These are phyloP conservation scores for Magnaporthiopsis poae DNA, from an alignment of 2,329 filamentous ascomycete species.

Conservation along the genomic window DNA sequence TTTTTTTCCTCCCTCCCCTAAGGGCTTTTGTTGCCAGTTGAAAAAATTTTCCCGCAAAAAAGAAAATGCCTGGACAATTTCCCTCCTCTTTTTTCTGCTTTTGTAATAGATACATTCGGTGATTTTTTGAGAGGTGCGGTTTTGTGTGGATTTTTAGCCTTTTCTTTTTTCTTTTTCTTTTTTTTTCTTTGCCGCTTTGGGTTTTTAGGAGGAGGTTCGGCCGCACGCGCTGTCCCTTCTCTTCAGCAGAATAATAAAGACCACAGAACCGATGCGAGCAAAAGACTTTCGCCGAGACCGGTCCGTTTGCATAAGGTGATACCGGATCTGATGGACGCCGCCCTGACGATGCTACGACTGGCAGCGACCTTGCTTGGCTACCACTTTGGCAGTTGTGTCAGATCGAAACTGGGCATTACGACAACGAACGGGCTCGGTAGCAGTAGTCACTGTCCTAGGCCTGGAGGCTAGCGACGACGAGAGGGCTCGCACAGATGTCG, in stretches of 20 bases:
- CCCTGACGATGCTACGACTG: background rate
- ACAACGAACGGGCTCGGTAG: background rate
- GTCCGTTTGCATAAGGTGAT: background rate
- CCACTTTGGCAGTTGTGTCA: background rate
- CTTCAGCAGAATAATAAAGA: background rate
- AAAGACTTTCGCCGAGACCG: background rate
- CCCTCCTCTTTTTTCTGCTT: background rate
- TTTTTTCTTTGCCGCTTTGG: background rate
- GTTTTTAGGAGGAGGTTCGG: background rate
- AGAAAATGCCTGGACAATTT: background rate
- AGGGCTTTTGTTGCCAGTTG: background rate
- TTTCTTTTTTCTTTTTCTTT: conserved; percentile 6
- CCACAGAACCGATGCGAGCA: background rate
- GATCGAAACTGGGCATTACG: background rate
- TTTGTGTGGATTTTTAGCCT: conserved; percentile 7
- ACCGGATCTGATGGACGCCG: background rate
- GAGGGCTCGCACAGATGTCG: background rate
- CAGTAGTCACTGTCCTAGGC: background rate
- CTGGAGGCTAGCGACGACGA: too few relatives aligned
- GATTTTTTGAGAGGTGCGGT: conserved; percentile 1
- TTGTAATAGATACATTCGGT: conserved; percentile 1
- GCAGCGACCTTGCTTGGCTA: too few relatives aligned
- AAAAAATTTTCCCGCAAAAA: background rate
- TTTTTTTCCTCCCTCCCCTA: background rate
- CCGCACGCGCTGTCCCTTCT: background rate